Evolutionary conservation across 106 monocot genomes (phyloP).

Genomic region (Dendrobium officinale): DNA sequence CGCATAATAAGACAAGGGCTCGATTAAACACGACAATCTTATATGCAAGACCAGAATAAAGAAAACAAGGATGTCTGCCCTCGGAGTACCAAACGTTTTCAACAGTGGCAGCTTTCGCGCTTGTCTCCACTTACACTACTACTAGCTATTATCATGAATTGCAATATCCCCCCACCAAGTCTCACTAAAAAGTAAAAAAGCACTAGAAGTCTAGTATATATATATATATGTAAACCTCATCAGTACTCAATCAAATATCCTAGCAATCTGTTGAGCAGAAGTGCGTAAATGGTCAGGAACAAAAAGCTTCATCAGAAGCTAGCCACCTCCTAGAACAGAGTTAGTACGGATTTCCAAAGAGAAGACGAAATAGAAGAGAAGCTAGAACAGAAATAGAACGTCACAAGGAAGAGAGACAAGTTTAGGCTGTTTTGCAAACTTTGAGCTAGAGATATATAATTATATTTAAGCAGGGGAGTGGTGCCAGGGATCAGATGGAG

Average conservation of each 20-base stretch:
- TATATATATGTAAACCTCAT: neutral
- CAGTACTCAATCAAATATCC: no score
- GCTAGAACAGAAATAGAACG: neutral
- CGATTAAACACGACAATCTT: neutral
- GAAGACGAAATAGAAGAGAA: neutral
- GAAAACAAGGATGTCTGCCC: conserved; percentile 10
- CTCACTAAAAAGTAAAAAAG: neutral
- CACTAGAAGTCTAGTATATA: neutral
- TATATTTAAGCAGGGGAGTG: neutral
- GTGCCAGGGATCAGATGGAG: neutral
- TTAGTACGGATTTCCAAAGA: neutral
- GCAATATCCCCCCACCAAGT: neutral
- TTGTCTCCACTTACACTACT: neutral
- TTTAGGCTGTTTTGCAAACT: neutral
- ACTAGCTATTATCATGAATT: neutral
- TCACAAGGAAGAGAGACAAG: no score
- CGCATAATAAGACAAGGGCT: conserved; percentile 3
- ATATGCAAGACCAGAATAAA: conserved; percentile 1
- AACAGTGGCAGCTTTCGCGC: conserved; percentile 2
- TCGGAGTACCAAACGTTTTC: neutral
- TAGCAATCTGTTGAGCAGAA: no score
- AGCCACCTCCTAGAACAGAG: neutral
- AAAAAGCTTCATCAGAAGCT: no score
- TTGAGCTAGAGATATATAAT: neutral
- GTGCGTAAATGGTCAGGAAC: no score